Percentiles rank a stretch among this genome's conserved stretches.
phyloP scores from a whole-genome alignment of 2,329 filamentous ascomycete species.

The Cladosporium oxysporum region DNA sequence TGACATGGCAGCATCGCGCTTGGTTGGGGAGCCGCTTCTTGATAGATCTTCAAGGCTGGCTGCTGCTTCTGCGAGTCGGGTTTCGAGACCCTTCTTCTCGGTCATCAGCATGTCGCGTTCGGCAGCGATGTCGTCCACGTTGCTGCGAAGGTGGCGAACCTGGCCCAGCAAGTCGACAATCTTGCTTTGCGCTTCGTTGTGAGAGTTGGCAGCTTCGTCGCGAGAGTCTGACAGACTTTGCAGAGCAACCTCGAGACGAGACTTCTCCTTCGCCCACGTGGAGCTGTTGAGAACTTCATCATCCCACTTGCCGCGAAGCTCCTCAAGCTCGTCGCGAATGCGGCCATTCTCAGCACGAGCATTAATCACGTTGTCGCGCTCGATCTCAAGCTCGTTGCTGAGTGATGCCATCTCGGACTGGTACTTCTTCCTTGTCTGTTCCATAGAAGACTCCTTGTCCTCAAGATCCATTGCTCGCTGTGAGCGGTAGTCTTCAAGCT shows the following conservation, averaged over 20 bases:
- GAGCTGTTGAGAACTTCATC: constrained; percentile 97
- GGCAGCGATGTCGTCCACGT: constrained; percentile 79
- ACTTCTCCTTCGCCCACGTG: constrained; percentile 97
- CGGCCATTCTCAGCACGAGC: constrained; percentile 80
- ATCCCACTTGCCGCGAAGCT: constrained; percentile 94
- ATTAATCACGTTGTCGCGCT: constrained; percentile 86
- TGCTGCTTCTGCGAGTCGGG: constrained; percentile 82
- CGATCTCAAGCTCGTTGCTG: constrained; percentile 88
- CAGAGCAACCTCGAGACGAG: constrained; percentile 83
- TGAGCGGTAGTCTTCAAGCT: constrained; percentile 94
- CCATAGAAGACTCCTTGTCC: constrained; percentile 93
- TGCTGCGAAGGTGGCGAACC: constrained; percentile 78
- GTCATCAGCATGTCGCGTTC: constrained; percentile 83
- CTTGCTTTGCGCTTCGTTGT: constrained; percentile 93
- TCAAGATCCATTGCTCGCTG: constrained; percentile 95
- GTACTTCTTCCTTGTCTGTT: constrained; percentile 97
- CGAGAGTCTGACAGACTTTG: constrained; percentile 87
- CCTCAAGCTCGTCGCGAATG: constrained; percentile 92
- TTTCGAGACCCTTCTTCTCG: constrained; percentile 88
- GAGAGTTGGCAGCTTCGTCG: constrained; percentile 87
- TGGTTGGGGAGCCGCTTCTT: constrained; percentile 77
- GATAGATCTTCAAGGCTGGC: constrained; percentile 80
- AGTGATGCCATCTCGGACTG: constrained; percentile 87
- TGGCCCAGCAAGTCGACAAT: constrained; percentile 88
- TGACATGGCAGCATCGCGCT: constrained; percentile 84